These are phyloP conservation scores for Lentinula sp. DNA, from an alignment of 768 basidiomycete species.

Conservation along the genomic window DNA sequence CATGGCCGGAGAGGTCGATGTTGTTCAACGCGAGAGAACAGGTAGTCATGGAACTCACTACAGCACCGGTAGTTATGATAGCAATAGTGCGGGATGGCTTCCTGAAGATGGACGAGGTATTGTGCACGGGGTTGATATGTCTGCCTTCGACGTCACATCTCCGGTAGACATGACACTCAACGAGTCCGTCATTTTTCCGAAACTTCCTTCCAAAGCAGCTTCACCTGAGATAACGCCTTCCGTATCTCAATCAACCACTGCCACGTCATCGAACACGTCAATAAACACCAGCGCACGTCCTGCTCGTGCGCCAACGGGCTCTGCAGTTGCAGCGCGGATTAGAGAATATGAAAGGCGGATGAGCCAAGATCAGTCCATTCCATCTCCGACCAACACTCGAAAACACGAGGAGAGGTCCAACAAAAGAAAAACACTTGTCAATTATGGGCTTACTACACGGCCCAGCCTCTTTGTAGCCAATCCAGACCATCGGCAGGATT, in stretches of 20 bases:
- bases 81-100: slow-evolving; percentile 1
- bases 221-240: slow-evolving; percentile 9
- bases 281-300: slow-evolving; percentile 1
- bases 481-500: slow-evolving; percentile 39
- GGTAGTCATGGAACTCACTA: slow-evolving; percentile 11
- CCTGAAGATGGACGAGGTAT: slow-evolving; percentile 6
- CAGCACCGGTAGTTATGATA: slow-evolving; percentile 9
- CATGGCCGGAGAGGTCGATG: slow-evolving; percentile 60
- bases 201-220: slow-evolving; percentile 7
- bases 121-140: neutral
- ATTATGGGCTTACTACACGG: slow-evolving; percentile 63
- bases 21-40: slow-evolving; percentile 47
- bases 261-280: slow-evolving; percentile 2
- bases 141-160: slow-evolving; percentile 18
- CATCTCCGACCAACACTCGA: slow-evolving; percentile 33
- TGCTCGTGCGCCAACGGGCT: slow-evolving; percentile 16
- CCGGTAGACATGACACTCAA: slow-evolving; percentile 24
- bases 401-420: slow-evolving; percentile 34
- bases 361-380: slow-evolving; percentile 39
- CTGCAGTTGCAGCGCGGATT: slow-evolving; percentile 44
- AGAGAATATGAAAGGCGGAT: slow-evolving; percentile 52
- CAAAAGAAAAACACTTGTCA: slow-evolving; percentile 33
- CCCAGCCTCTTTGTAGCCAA: slow-evolving; percentile 69
- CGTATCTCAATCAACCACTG: slow-evolving; percentile 7
- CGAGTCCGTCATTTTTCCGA: slow-evolving; percentile 7